Conservation (phyloP, 2,329 filamentous ascomycete species). For the Myriosclerotinia duriaeana region DNA sequence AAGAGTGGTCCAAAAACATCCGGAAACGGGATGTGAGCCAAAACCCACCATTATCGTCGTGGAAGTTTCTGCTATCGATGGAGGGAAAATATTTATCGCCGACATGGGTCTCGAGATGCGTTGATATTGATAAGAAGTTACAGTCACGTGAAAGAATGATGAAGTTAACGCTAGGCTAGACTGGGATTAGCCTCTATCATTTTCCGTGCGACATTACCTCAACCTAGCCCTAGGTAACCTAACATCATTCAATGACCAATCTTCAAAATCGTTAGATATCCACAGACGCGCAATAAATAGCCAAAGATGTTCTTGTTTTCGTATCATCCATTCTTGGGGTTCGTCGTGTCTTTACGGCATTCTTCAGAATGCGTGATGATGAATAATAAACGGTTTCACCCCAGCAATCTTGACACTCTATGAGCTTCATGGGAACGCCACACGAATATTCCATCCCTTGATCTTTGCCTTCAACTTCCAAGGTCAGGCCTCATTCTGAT, state of each 20-base stretch:
- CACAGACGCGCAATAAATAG: neutral
- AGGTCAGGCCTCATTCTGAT: neutral
- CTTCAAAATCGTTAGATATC: neutral
- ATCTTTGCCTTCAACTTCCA: neutral
- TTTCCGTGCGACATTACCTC: too few relatives aligned
- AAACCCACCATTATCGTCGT: neutral
- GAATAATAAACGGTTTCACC: constrained; percentile 18
- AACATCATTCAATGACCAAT: neutral
- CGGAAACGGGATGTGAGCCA: neutral
- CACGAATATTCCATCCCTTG: constrained; percentile 1
- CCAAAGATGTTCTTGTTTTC: neutral
- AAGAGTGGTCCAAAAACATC: neutral
- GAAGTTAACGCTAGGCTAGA: neutral
- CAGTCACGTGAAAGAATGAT: constrained; percentile 1
- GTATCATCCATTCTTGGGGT: neutral
- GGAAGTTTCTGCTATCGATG: neutral
- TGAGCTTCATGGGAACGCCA: constrained; percentile 17
- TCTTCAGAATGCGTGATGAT: constrained; percentile 5
- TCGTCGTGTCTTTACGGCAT: neutral
- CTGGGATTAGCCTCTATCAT: neutral
- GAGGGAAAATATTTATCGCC: neutral
- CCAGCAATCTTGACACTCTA: constrained; percentile 17
- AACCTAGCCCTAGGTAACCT: too few relatives aligned
- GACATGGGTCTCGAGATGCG: neutral
- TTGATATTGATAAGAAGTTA: neutral